These are phyloP conservation scores for Aspergillus affinis DNA, from an alignment of 495 filamentous ascomycete genomes.

Conservation along the genomic window DNA sequence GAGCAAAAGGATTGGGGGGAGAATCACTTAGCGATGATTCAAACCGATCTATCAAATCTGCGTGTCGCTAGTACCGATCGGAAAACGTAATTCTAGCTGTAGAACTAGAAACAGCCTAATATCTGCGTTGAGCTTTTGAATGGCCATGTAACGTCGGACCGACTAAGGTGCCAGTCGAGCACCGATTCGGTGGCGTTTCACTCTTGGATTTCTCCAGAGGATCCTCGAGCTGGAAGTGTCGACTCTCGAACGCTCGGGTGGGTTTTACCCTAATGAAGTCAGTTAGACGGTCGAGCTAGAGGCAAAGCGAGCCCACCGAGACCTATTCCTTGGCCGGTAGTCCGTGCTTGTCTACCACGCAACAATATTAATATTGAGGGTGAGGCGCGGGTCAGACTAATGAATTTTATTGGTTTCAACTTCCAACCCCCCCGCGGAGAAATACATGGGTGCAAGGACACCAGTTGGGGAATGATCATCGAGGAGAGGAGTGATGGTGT, in stretches of 20 bases:
- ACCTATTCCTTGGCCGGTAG: background rate
- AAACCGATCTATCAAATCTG: background rate
- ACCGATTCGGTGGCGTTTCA: background rate
- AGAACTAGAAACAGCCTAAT: background rate
- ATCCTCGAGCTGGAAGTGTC: background rate
- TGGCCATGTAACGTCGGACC: background rate
- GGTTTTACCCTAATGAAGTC: slow-evolving; percentile 1
- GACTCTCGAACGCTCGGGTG: background rate
- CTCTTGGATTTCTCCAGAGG: background rate
- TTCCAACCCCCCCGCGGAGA: slow-evolving; percentile 4
- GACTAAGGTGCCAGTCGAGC: background rate
- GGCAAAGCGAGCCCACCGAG: background rate
- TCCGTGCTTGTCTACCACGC: background rate
- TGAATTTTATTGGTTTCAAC: slow-evolving; percentile 4
- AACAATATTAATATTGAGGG: background rate
- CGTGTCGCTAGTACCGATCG: background rate
- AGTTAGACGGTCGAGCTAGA: background rate
- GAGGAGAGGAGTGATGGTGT: background rate
- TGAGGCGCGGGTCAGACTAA: background rate
- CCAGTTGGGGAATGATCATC: slow-evolving; percentile 6
- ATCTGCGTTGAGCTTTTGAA: background rate
- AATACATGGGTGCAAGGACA: background rate
- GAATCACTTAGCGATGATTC: background rate
- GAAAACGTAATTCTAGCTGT: background rate
- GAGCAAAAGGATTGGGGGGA: background rate